Evolutionary conservation across 371 early-diverging fungal species (phyloP).

Genomic region (Batrachochytrium dendrobatidis): DNA sequence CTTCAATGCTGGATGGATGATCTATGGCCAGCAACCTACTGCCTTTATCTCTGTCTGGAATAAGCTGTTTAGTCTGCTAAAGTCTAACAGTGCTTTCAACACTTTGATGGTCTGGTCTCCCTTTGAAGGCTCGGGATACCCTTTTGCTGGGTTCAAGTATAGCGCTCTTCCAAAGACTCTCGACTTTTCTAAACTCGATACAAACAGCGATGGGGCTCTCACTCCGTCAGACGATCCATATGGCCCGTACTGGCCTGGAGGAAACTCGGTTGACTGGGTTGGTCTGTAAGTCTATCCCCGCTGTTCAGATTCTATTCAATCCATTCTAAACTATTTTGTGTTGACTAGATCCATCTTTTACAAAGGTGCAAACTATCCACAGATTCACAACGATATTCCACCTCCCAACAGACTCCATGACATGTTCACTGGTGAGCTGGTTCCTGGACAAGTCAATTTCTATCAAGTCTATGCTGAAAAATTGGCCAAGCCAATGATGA

Average conservation of each 20-base stretch:
- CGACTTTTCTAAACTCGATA: conserved; percentile 28
- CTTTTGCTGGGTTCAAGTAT: neutral
- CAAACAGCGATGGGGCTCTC: conserved; percentile 26
- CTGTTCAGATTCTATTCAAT: neutral
- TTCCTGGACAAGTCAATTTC: neutral
- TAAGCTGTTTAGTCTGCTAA: neutral
- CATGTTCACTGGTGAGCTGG: neutral
- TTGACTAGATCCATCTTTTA: neutral
- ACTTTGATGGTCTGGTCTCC: neutral
- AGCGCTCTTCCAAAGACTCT: neutral
- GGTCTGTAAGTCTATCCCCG: neutral
- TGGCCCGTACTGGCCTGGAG: conserved; percentile 42
- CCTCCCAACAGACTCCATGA: neutral
- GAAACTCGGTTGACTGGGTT: conserved; percentile 43
- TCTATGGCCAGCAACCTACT: neutral
- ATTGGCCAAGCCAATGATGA: neutral
- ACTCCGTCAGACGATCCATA: conserved; percentile 33
- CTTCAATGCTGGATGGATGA: neutral
- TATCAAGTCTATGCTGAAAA: neutral
- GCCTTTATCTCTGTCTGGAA: neutral
- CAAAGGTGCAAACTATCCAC: neutral
- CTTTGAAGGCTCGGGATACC: neutral
- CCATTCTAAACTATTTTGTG: neutral
- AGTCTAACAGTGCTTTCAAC: neutral
- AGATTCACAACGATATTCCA: neutral